These are phyloP conservation scores for Rhizopogon vinicolor DNA, from an alignment of 768 basidiomycete species.

Conservation along the genomic window DNA sequence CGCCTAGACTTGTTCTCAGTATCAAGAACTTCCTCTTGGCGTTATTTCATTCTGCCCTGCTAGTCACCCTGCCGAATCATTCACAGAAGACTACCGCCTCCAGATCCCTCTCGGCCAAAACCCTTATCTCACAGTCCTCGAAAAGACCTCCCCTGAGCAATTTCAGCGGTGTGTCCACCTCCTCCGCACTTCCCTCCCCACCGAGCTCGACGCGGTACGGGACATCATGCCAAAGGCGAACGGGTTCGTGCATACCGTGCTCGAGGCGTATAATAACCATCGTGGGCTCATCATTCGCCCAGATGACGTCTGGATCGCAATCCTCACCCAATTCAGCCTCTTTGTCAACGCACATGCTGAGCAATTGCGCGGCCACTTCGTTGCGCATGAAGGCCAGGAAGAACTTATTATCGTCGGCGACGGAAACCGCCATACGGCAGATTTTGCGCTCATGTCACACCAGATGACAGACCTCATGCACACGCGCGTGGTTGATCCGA, in stretches of 20 bases:
- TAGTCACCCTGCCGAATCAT: slow-evolving; percentile 20
- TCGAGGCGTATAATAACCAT: slow-evolving; percentile 34
- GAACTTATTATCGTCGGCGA: slow-evolving; percentile 19
- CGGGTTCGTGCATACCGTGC: slow-evolving; percentile 32
- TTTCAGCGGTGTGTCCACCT: slow-evolving; percentile 17
- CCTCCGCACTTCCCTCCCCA: slow-evolving; percentile 23
- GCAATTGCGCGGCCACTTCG: slow-evolving; percentile 26
- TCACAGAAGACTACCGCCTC: slow-evolving; percentile 23
- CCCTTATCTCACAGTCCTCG: slow-evolving; percentile 17
- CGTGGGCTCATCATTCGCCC: slow-evolving; percentile 38
- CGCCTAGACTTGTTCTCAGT: slow-evolving; percentile 7
- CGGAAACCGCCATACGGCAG: slow-evolving; percentile 18
- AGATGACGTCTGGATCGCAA: slow-evolving; percentile 43
- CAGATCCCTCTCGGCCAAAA: slow-evolving; percentile 14
- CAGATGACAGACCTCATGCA: slow-evolving; percentile 18
- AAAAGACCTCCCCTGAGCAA: slow-evolving; percentile 14
- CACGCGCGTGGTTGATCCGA: slow-evolving; percentile 16
- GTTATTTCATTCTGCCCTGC: slow-evolving; percentile 21
- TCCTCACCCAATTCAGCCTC: slow-evolving; percentile 33
- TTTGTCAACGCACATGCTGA: slow-evolving; percentile 35
- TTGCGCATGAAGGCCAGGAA: slow-evolving; percentile 19
- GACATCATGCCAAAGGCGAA: slow-evolving; percentile 27
- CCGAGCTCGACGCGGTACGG: slow-evolving; percentile 12
- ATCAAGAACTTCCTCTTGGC: background rate
- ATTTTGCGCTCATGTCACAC: slow-evolving; percentile 27